A percentile compares a stretch with the other conserved stretches of the same genome.
Evolutionary conservation across 2,329 filamentous ascomycete genomes (phyloP).

Genomic region (Ceratocystis colombiana): DNA sequence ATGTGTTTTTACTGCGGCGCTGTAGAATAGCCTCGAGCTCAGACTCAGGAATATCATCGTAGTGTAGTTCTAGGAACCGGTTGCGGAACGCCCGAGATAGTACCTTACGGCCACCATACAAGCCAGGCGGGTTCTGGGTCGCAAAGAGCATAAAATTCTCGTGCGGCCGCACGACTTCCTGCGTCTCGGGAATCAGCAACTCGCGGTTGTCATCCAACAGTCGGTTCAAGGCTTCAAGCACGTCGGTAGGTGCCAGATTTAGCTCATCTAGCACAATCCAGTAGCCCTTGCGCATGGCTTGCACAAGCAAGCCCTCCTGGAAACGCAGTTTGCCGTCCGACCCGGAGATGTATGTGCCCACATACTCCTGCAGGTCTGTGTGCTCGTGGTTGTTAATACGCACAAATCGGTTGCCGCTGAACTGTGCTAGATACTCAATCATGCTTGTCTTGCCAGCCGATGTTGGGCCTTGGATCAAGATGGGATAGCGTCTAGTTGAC

Average conservation of each 20-base stretch:
- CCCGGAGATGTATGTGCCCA: constrained; percentile 86
- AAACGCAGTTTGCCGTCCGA: constrained; percentile 76
- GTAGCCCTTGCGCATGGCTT: constrained; percentile 82
- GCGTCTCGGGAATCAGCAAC: constrained; percentile 89
- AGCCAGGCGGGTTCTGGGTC: constrained; percentile 88
- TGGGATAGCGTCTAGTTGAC: constrained; percentile 82
- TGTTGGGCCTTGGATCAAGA: constrained; percentile 91
- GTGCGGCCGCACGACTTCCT: constrained; percentile 84
- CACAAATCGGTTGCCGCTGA: constrained; percentile 92
- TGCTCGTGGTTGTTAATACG: constrained; percentile 99
- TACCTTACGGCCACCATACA: constrained; percentile 90
- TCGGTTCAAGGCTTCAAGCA: constrained; percentile 89
- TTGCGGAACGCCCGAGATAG: constrained; percentile 93
- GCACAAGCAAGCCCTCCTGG: constrained; percentile 86
- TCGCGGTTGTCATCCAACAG: constrained; percentile 94
- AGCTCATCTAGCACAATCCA: constrained; percentile 98
- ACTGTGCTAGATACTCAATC: constrained; percentile 97
- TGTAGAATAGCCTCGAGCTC: constrained; percentile 88
- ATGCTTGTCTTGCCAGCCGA: constrained; percentile 98
- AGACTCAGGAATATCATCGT: constrained; percentile 92
- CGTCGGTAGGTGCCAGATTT: constrained; percentile 92
- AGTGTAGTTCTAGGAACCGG: constrained; percentile 91
- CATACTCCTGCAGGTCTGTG: constrained; percentile 93
- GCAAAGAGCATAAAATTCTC: constrained; percentile 96
- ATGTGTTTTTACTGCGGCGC: constrained; percentile 72